phyloP scores from a whole-genome alignment of 495 filamentous ascomycete species.

The Penicillium ochrochloron region DNA sequence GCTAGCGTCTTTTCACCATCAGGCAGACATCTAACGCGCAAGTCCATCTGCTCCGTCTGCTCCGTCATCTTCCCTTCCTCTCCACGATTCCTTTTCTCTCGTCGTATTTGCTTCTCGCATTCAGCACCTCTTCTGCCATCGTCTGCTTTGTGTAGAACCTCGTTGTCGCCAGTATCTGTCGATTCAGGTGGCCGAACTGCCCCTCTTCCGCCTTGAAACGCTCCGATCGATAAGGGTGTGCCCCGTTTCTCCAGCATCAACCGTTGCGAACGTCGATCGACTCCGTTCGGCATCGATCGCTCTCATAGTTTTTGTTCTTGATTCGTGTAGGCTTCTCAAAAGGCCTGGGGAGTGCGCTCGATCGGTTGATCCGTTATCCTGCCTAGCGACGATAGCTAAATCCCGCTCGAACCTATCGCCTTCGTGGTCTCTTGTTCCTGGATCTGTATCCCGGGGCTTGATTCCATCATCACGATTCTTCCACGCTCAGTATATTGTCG shows the following conservation, averaged over 20 bases:
- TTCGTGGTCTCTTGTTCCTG: not conserved
- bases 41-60: conserved; percentile 25
- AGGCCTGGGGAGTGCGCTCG: not conserved
- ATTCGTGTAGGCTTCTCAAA: not conserved
- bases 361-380: conserved; percentile 3
- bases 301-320: not conserved
- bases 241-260: not conserved
- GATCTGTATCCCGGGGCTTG: not conserved
- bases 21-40: conserved; percentile 50
- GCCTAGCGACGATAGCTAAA: not conserved
- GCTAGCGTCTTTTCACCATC: conserved; percentile 43
- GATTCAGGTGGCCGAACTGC: conserved; percentile 4
- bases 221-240: not conserved
- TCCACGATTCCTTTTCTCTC: conserved; percentile 18
- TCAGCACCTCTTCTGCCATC: not conserved
- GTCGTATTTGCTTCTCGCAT: conserved; percentile 12
- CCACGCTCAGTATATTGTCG: not conserved
- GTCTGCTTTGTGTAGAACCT: not conserved
- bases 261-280: conserved; percentile 1
- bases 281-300: not conserved
- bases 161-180: conserved; percentile 18
- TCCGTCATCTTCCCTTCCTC: conserved; percentile 28
- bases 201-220: conserved; percentile 3
- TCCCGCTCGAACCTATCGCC: not conserved
- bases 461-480: not conserved